These are phyloP conservation scores for Heracleum sosnowskyi DNA, from an alignment of 129 eudicot genomes.

Conservation along the genomic window DNA sequence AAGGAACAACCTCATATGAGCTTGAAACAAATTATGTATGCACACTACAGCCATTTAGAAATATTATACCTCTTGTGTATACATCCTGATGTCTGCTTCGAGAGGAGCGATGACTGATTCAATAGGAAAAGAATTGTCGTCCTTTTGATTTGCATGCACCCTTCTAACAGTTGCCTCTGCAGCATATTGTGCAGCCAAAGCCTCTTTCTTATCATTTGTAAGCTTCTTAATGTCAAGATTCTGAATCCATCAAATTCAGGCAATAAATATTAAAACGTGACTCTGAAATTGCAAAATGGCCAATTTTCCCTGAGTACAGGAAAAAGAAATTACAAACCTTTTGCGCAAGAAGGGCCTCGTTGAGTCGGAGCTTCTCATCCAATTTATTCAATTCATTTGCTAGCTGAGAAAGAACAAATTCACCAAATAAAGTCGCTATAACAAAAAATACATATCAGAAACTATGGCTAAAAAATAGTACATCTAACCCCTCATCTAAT, in stretches of 20 bases:
- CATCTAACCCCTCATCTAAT: neutral
- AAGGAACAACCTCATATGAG: conserved; percentile 27
- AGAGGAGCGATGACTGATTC: conserved; percentile 85
- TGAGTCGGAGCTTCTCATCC: conserved; percentile 50
- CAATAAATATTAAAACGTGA: neutral
- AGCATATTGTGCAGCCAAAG: conserved; percentile 87
- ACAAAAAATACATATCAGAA: neutral
- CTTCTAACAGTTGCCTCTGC: conserved; percentile 90
- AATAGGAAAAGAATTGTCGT: conserved; percentile 64
- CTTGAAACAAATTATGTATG: conserved; percentile 21
- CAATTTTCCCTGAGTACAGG: neutral
- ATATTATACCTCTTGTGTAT: conserved; percentile 63
- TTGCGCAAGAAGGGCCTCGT: conserved; percentile 53
- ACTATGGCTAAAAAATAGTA: neutral
- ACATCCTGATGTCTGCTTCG: conserved; percentile 75
- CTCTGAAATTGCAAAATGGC: neutral
- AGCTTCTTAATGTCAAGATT: conserved; percentile 81
- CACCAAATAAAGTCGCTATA: neutral
- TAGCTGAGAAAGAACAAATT: conserved; percentile 36
- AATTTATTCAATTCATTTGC: conserved; percentile 43
- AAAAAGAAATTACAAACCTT: conserved; percentile 40
- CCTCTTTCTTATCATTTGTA: conserved; percentile 68
- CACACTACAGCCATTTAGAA: neutral
- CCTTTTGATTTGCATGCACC: conserved; percentile 68
- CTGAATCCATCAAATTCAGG: conserved; percentile 32